Evolutionary conservation across 495 filamentous ascomycete genomes (phyloP), one percentile per base, ranked within the genome.

Genomic region (Aspergillus affinis): DNA sequence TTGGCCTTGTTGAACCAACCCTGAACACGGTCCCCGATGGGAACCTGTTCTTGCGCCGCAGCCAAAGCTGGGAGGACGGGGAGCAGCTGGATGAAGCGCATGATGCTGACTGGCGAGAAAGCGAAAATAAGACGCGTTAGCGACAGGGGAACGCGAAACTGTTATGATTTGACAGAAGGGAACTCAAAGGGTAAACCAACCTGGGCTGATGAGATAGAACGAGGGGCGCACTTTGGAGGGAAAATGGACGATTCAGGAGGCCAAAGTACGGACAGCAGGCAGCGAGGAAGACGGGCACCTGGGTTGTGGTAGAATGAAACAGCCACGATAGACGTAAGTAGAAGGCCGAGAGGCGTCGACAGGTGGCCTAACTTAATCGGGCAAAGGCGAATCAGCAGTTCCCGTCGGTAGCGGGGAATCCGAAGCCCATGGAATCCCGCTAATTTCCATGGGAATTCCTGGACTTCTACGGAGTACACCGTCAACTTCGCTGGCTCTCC

Each of bases 21-120:
- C 73, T 88, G 84, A 27, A 86, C 78, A 61, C 86, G 85, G 51
- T 91, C 87, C 52, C 80, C 78, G 65, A 92, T 84, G 58, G 84
- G 85, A 75, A 88, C 75, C 81, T 93, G 85, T 76, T 88, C 78
- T 80, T 92, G 81, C 71, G 88, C 89, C 54, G 81, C 75, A 58
- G 86, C 88, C 66, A 94, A 78, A 21, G 88, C 80, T 59, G 90
- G 87, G 64, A 91, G 81, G 60, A 91, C 79, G 41, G 86, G 62
- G 63, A 90, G 73, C 26, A 82, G 60, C 52, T 84, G 78, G 61
- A 86, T 78, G 76, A 90, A 83, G 69, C 87, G 90, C 90, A 93
- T 93, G 70, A 60, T 70, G 67, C 59, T 66, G 29, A 9, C n/a
- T n/a, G 17, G 15, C 36, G 27, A 18, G 36, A 45, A 15, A 41